Base-by-base conservation (phyloP, 768 basidiomycete genomes). In the Rhizopogon salebrosus region DNA sequence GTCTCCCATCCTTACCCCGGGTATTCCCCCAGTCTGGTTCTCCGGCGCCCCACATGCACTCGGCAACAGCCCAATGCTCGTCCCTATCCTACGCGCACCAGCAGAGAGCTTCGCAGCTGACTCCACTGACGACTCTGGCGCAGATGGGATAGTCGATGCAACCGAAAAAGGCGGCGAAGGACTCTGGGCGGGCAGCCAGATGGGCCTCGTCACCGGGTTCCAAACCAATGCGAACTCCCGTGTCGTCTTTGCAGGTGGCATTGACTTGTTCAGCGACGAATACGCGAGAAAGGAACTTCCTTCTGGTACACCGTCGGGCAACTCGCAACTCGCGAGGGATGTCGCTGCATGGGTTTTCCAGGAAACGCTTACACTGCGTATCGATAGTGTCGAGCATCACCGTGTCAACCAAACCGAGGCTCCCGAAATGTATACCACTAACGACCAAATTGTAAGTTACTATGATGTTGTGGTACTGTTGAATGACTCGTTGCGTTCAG, bases 311-410 rank as follows among this genome's bases (percentile, higher is more conserved):
- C 72, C 78, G 49, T 82, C 87, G 2, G 91, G 89, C 16, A 99
- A 99, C 65, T 71, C 73, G 6, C 81, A 81, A 52, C 87, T 97
- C 55, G 80, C 75, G 3, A 72, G 75, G 45, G 92, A 95, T 57
- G 68, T 98, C 39, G 79, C 85, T 3, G 79, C 82, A 5, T 99
- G 95, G 95, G 82, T 87, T 0, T 95, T 98, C 84, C 89, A 92
- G 60, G 90, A 97, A 67, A 78, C 80, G 1, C 76, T 83, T 11
- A 89, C 90, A 2, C 75, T 95, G 45, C 84, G 91, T 23, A 84
- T 98, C 52, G 86, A 92, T 56, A 74, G 68, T 41, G 80, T 80
- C 6, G 79, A 81, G 20, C 94, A 97, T 63, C 85, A 89, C 60
- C 80, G 79, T 52, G 73, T 83, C 43, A 83, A 86, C 56, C 76